A percentile compares a stretch with the other conserved stretches of the same genome.
These are phyloP conservation scores for Chaetomium fimeti DNA, from an alignment of 495 filamentous ascomycete genomes.

Conservation along the genomic window DNA sequence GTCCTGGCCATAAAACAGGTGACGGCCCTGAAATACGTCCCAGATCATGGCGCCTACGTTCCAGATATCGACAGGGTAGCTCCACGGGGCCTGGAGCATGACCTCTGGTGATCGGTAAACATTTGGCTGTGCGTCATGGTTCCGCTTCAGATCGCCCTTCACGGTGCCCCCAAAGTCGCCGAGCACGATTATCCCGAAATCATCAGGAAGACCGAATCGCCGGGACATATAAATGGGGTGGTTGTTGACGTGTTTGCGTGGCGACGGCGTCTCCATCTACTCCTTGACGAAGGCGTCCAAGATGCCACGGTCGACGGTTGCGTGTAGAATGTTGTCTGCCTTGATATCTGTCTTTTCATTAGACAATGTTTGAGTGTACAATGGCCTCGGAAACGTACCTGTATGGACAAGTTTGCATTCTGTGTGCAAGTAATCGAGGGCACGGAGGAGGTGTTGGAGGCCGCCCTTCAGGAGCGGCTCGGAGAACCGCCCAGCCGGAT, in stretches of 20 bases:
- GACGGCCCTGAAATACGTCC: slow-evolving; percentile 50
- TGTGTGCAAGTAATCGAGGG: slow-evolving; percentile 45
- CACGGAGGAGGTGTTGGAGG: slow-evolving; percentile 39
- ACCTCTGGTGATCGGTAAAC: slow-evolving; percentile 52
- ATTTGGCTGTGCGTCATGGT: slow-evolving; percentile 35
- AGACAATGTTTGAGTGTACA: slow-evolving; percentile 35
- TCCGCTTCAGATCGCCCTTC: slow-evolving; percentile 28
- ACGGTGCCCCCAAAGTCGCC: slow-evolving; percentile 52
- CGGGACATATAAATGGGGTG: slow-evolving; percentile 39
- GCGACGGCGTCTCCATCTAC: slow-evolving; percentile 32
- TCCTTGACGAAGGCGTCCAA: slow-evolving; percentile 32
- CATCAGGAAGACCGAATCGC: slow-evolving; percentile 28
- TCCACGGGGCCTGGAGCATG: slow-evolving; percentile 47
- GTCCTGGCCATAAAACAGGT: slow-evolving; percentile 48
- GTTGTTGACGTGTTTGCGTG: slow-evolving; percentile 35
- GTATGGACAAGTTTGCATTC: slow-evolving; percentile 47
- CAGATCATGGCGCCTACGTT: slow-evolving; percentile 52
- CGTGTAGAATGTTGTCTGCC: slow-evolving; percentile 39
- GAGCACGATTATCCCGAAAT: slow-evolving; percentile 34
- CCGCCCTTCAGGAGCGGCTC: slow-evolving; percentile 34
- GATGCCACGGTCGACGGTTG: slow-evolving; percentile 22
- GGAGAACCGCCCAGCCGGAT: slow-evolving; percentile 36
- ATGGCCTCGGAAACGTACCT: slow-evolving; percentile 44
- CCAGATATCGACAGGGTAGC: slow-evolving; percentile 52
- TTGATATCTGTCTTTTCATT: slow-evolving; percentile 34